Evolutionary conservation across 2,329 filamentous ascomycete genomes (phyloP), one percentile per base, ranked within the genome.

Genomic region (Exserohilum rostratum): DNA sequence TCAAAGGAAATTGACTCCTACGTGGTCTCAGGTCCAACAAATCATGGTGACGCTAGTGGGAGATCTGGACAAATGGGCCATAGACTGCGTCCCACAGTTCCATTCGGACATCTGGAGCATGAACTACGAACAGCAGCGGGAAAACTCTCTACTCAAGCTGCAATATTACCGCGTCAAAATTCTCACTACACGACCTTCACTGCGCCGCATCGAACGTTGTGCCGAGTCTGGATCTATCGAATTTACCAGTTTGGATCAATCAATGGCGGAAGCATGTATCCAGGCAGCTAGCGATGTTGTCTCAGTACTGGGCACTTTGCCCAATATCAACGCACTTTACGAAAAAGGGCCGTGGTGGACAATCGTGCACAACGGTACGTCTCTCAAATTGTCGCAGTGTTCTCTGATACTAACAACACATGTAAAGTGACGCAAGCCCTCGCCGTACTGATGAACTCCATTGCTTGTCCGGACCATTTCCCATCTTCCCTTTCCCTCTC

Each of bases 281-380:
- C 55, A 65, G 17, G 66, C 74, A 20, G 74, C 74, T 2, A 58
- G 62, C 42, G 55, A 58, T 6, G 55, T 76, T 15, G 46, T 71
- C 0, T 55, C 61, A 5, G 44, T 76, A 0, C 52, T 77, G 2
- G 72, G 71, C 1, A 57, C 62, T 10, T 50, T 62, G 22, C 46
- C 64, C 1, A 52, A 69, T 46, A 47, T 46, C 2, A 22, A 17
- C 3, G 25, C 34, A 13, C n/a, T 65, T 1, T 64, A 65, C 25
- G 40, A 56, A 20, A 50, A 43, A 17, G 62, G 61, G 7, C 75
- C 75, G 9, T 77, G 75, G 75, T 77, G 74, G 73, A 70, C 60
- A 27, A 58, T 75, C 3, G 53, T 76, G n/a, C 62, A 65, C 18
- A 61, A 63, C 11, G 56, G 58, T 61, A 46, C 6, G 55, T 50